Evolutionary conservation across 495 filamentous ascomycete genomes (phyloP), one percentile per base, ranked within the genome.

Genomic region (Xylaria palmicola): DNA sequence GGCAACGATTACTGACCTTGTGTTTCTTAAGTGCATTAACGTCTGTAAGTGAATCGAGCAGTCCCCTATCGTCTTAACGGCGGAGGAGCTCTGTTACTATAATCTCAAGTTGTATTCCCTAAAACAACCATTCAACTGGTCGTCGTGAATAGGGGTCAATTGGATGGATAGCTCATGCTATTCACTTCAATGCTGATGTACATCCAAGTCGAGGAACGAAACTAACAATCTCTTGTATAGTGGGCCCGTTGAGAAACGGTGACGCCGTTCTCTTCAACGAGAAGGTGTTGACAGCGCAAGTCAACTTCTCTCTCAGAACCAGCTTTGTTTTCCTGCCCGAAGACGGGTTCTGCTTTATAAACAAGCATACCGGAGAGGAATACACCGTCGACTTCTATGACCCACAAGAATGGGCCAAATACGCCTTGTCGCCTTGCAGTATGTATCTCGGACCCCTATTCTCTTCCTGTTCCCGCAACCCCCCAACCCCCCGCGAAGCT

Each of bases 241-340:
- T 97, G 13, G 93, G 93, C 1, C 93, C 93, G 0, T 67, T 98
- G 3, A 85, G 93, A 44, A 95, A 94, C 67, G 92, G 92, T 12
- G 93, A 97, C 68, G 88, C 92, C 26, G 94, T 97, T 1, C 80
- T 97, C 3, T 76, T 98, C 34, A 96, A 91, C 68, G 92, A 91
- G 20, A 90, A 90, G 58, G 90, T 97, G 1, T 80, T 98, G 1
- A 97, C 93, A 1, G 92, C 94, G 0, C 92, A 97, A 72, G 93
- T 96, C 51, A 96, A 93, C 72, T 97, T 98, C 73, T 91, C 90
- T 1, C 83, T 98, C 40, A 88, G 93, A 6, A 97, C 90, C 2
- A 90, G 84, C 56, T 98, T 88, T 65, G 83, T 88, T 20, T 86
- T 97, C 20, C 81, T 98, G 1, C 93, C 94, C 3, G 89, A 97